A percentile compares a stretch with the other conserved stretches of the same genome.
Conservation (phyloP, 2,329 filamentous ascomycete genomes). For the Sporothrix globosa region DNA sequence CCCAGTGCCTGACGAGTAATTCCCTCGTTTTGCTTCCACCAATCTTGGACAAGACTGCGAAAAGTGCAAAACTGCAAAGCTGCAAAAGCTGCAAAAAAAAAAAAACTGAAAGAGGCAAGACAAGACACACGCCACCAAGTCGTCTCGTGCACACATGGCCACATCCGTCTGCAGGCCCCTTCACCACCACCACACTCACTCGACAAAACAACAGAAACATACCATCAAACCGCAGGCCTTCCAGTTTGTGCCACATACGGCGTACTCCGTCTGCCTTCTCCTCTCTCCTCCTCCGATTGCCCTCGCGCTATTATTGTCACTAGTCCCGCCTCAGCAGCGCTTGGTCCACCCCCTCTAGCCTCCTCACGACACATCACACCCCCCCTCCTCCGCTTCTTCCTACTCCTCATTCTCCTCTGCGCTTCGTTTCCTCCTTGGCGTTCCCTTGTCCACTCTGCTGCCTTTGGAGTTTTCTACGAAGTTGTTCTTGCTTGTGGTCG, state of each 20-base stretch:
- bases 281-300: conserved; percentile 10
- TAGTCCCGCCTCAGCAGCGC: conserved; percentile 29
- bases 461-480: neutral
- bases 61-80: neutral
- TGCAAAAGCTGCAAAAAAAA: neutral
- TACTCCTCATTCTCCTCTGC: conserved; percentile 1
- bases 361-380: conserved; percentile 26
- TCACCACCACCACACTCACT: neutral
- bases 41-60: neutral
- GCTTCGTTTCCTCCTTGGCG: neutral
- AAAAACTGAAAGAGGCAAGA: neutral
- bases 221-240: neutral
- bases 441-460: neutral
- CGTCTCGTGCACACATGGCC: conserved; percentile 15
- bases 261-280: neutral
- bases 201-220: neutral
- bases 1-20: conserved; percentile 13
- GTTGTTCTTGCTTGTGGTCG: neutral
- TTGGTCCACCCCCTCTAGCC: conserved; percentile 31
- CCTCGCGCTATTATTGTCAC: conserved; percentile 28
- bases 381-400: conserved; percentile 27
- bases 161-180: neutral
- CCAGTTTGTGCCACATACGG: conserved; percentile 1
- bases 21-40: conserved; percentile 2
- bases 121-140: conserved; percentile 1